Conservation (phyloP, 2,329 filamentous ascomycete species). For the Exophiala bonariae region DNA sequence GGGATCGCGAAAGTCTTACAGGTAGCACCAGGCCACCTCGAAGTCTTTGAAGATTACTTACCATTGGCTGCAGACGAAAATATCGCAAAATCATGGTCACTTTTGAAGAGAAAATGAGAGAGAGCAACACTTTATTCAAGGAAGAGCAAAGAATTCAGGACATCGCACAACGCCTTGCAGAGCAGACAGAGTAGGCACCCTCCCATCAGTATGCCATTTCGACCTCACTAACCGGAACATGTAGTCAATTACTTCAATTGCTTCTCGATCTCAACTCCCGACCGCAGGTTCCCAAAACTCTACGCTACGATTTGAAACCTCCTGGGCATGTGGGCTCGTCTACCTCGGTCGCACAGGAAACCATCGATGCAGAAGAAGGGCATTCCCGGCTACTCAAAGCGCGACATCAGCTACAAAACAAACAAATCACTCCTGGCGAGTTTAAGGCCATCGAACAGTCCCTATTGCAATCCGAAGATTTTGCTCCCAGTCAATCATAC, state of each 20-base stretch:
- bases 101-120: conserved; percentile 78
- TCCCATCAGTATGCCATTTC: background rate
- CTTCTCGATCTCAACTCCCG: conserved; percentile 87
- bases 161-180: conserved; percentile 77
- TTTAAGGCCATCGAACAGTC: conserved; percentile 41
- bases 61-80: conserved; percentile 63
- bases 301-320: conserved; percentile 69
- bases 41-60: background rate
- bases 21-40: conserved; percentile 5
- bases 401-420: conserved; percentile 36
- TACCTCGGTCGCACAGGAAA: conserved; percentile 20
- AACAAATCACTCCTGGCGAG: conserved; percentile 35
- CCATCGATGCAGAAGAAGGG: conserved; percentile 19
- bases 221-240: conserved; percentile 20
- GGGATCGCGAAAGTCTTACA: conserved; percentile 23
- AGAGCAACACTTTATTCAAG: conserved; percentile 62
- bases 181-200: conserved; percentile 84
- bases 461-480: conserved; percentile 39
- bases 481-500: conserved; percentile 37
- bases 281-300: conserved; percentile 71
- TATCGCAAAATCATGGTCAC: conserved; percentile 83
- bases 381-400: conserved; percentile 39
- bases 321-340: conserved; percentile 48
- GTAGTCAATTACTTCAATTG: conserved; percentile 81
- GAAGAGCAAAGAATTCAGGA: conserved; percentile 79